Base-by-base conservation (phyloP, 345 rosid genomes). In the Eucalyptus regnans region DNA sequence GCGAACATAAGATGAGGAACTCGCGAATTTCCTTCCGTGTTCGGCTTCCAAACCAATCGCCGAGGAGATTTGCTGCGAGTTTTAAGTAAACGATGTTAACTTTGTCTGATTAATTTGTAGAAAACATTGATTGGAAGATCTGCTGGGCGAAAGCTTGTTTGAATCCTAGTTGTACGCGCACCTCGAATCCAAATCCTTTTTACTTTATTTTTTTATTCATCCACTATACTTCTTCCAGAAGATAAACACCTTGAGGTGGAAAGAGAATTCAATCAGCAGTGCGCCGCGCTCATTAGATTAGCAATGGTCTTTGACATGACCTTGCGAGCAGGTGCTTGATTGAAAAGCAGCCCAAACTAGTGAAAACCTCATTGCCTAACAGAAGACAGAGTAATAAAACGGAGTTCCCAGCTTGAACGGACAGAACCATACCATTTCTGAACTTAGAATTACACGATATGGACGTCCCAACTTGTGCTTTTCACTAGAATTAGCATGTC, bases 251-350 rank as follows among this genome's bases (percentile, higher is more conserved):
- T 71, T 18, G 46, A 37, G 46, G 43, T 71, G 83, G 46, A 71
- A 37, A 71, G 22, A 71, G 83, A 71, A 71, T 71, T 44, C 83
- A 71, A 37, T 44, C 25, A 37, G 46, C 27, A 20, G 48, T 37
- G 46, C 2, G 8, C 25, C 1, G 3, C 0, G 12, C 27, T 10
- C 46, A 18, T 71, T 18, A 10, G 27, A 37, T 37, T 71, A 37
- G 46, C 27, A 9, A 18, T 71, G 46, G 83, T 71, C 46, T 71
- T 37, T 2, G 46, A 18, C 14, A 71, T 37, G 20, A 18, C 43
- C 46, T 3, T 37, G 83, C 27, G 23, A 37, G 83, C 83, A 10
- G 83, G 43, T 1, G 43, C 83, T 71, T 18, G 46, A 71, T 71
- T 71, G 83, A 71, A 71, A 37, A 71, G 48, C 48, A 71, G 46